Percentiles rank a stretch among this genome's conserved stretches.
phyloP scores from a whole-genome alignment of 768 basidiomycete genomes.

The Chalciporus piperatus region DNA sequence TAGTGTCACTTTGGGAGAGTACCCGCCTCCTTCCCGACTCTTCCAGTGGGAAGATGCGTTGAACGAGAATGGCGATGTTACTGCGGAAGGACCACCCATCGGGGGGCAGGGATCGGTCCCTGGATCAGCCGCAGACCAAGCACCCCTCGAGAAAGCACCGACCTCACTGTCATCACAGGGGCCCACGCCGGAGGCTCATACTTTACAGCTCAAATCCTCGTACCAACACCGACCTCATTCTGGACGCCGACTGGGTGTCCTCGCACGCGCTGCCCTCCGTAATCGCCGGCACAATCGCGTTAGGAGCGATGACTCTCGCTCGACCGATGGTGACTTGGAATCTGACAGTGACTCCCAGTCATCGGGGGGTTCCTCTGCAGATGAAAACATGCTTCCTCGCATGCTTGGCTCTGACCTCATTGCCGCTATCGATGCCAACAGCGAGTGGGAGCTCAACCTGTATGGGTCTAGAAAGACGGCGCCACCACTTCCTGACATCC shows the following conservation, averaged over 20 bases:
- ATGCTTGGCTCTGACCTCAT: slow-evolving; percentile 28
- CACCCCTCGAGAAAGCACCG: not conserved
- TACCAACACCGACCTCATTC: not conserved
- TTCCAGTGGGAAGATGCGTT: not conserved
- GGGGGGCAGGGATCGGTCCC: not conserved
- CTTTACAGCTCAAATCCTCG: not conserved
- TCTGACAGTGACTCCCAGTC: slow-evolving; percentile 16
- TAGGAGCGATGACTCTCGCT: slow-evolving; percentile 2
- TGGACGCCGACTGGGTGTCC: slow-evolving; percentile 15
- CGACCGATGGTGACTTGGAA: slow-evolving; percentile 17
- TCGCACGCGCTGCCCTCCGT: slow-evolving; percentile 21
- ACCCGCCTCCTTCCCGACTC: slow-evolving; percentile 1
- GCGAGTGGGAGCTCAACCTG: slow-evolving; percentile 22
- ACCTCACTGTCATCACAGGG: not conserved
- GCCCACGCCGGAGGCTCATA: not conserved
- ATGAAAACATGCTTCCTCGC: slow-evolving; percentile 20
- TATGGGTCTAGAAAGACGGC: not conserved
- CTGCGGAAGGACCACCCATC: not conserved
- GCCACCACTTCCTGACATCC: not conserved
- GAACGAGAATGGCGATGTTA: not conserved
- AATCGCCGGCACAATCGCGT: slow-evolving; percentile 9
- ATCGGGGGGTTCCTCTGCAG: slow-evolving; percentile 20
- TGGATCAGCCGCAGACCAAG: not conserved
- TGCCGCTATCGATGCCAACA: slow-evolving; percentile 27
- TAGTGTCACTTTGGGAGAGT: not conserved